Percentiles rank a stretch among this genome's conserved stretches.
Evolutionary conservation across 78 protist species (phyloP).

Genomic region (Speleostelium caveatum): DNA sequence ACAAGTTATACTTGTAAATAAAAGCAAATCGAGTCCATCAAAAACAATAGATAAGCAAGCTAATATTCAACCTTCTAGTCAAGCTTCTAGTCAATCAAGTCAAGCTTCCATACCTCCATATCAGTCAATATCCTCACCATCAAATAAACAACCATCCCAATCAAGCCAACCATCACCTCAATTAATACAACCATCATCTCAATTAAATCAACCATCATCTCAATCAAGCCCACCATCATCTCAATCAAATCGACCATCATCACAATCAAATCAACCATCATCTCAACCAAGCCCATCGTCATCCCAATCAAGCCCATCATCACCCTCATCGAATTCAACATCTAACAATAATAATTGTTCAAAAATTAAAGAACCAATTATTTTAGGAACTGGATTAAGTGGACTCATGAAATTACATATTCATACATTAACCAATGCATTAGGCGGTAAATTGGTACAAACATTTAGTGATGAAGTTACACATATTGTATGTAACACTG

Average conservation of each 20-base stretch:
- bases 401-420: constrained; percentile 46
- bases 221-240: background rate
- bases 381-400: constrained; percentile 39
- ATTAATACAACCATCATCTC: background rate
- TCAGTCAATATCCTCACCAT: too few relatives aligned
- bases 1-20: too few relatives aligned
- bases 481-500: constrained; percentile 33
- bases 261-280: background rate
- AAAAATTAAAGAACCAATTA: constrained; percentile 31
- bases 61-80: too few relatives aligned
- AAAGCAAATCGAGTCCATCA: too few relatives aligned
- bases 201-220: background rate
- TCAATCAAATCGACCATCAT: background rate
- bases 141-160: too few relatives aligned
- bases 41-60: too few relatives aligned
- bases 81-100: too few relatives aligned
- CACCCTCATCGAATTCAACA: background rate
- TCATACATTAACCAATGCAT: background rate
- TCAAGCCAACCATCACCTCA: background rate
- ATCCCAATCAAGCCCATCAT: background rate
- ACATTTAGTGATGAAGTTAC: constrained; percentile 27
- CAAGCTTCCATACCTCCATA: too few relatives aligned
- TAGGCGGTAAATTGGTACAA: constrained; percentile 30
- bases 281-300: background rate
- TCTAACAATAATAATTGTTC: background rate